A percentile compares a stretch with the other conserved stretches of the same genome.
These are phyloP conservation scores for Barnettozyma vustinii DNA, from an alignment of 805 yeast genomes.

Conservation along the genomic window DNA sequence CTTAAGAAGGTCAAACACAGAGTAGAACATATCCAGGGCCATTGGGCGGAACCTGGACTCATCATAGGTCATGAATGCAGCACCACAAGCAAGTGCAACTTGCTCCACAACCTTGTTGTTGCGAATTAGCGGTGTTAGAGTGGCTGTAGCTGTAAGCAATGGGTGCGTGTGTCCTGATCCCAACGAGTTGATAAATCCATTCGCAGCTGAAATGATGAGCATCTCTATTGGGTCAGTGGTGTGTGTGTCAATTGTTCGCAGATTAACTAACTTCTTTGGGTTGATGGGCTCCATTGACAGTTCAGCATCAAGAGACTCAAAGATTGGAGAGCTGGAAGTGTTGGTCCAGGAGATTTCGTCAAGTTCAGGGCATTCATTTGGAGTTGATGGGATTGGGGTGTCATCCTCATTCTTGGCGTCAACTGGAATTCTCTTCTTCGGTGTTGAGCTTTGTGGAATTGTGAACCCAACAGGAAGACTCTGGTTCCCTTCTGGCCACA, in stretches of 20 bases:
- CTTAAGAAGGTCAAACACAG: not conserved
- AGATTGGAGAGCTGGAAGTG: not conserved
- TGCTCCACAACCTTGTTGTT: slow-evolving; percentile 26
- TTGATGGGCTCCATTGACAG: not conserved
- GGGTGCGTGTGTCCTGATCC: slow-evolving; percentile 16
- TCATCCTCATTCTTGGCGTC: not conserved
- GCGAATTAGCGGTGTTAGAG: slow-evolving; percentile 32
- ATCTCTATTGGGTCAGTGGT: not conserved
- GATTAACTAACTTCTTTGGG: not conserved
- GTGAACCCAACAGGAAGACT: not conserved
- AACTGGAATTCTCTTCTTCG: too few species aligned
- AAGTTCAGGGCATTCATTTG: not conserved
- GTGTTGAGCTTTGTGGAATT: not conserved
- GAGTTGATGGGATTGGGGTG: not conserved
- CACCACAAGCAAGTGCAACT: slow-evolving; percentile 37
- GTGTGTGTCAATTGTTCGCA: not conserved
- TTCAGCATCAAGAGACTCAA: not conserved
- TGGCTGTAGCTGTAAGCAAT: slow-evolving; percentile 21
- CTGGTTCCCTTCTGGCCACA: slow-evolving; percentile 17
- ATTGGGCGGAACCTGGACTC: slow-evolving; percentile 24
- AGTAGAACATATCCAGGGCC: slow-evolving; percentile 2
- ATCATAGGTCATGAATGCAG: slow-evolving; percentile 31
- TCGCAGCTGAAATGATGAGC: slow-evolving; percentile 26
- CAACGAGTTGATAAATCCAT: slow-evolving; percentile 35
- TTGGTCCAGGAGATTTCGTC: not conserved